Conservation (phyloP, 768 basidiomycete genomes). For the Pulveroboletus frians region DNA sequence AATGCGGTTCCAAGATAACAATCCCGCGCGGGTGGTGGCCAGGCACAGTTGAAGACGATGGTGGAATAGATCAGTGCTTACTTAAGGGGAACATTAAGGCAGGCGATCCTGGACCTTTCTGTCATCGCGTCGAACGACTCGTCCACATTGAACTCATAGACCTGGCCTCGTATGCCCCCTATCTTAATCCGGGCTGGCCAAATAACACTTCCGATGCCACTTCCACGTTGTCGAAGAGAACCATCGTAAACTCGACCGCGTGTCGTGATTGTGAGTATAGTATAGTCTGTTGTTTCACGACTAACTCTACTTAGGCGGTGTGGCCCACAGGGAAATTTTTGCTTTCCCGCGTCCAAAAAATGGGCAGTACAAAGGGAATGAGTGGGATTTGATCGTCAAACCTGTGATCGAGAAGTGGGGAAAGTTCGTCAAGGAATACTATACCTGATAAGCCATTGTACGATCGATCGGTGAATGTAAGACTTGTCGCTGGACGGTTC, state of each 20-base stretch:
- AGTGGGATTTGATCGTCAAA: slow-evolving; percentile 71
- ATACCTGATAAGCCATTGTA: slow-evolving; percentile 16
- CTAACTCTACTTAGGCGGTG: slow-evolving; percentile 40
- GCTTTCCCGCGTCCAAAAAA: slow-evolving; percentile 52
- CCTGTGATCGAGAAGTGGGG: slow-evolving; percentile 81
- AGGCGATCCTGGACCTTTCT: slow-evolving; percentile 58
- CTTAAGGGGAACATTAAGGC: slow-evolving; percentile 62
- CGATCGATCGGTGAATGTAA: background rate
- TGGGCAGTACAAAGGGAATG: slow-evolving; percentile 55
- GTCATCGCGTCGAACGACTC: slow-evolving; percentile 72
- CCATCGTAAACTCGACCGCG: slow-evolving; percentile 13
- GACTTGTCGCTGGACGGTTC: background rate
- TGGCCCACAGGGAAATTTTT: slow-evolving; percentile 74
- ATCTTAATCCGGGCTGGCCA: slow-evolving; percentile 51
- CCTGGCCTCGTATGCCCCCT: slow-evolving; percentile 50
- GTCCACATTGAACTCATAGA: slow-evolving; percentile 80
- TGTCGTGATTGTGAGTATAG: slow-evolving; percentile 45
- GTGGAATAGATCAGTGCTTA: slow-evolving; percentile 38
- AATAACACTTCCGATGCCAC: slow-evolving; percentile 29
- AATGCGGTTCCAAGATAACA: slow-evolving; percentile 73
- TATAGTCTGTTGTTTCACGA: background rate
- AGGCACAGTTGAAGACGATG: slow-evolving; percentile 40
- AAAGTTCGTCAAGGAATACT: slow-evolving; percentile 43
- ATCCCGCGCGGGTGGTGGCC: slow-evolving; percentile 75
- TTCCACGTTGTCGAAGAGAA: slow-evolving; percentile 15